Evolutionary conservation across 2,329 filamentous ascomycete species (phyloP).

Genomic region (Aaosphaeria arxii): DNA sequence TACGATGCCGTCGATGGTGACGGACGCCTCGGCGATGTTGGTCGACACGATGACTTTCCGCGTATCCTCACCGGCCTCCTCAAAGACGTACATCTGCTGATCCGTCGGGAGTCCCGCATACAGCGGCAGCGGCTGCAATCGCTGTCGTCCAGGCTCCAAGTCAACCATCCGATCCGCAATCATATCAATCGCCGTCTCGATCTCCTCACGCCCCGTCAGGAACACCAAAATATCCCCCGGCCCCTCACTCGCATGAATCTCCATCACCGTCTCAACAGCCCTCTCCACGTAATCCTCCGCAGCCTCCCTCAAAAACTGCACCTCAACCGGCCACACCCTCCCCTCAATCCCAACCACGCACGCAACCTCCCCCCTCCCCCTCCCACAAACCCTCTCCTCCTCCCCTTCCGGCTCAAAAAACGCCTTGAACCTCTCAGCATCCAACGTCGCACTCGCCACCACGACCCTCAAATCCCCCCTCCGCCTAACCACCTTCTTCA

Average conservation of each 20-base stretch:
- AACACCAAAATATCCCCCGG: conserved; percentile 90
- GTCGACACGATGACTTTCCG: conserved; percentile 91
- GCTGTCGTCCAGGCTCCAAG: conserved; percentile 57
- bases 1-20: conserved; percentile 88
- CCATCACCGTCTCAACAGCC: conserved; percentile 77
- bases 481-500: conserved; percentile 85
- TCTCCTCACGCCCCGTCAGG: conserved; percentile 88
- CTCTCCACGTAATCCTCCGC: conserved; percentile 84
- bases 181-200: conserved; percentile 76
- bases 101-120: conserved; percentile 88
- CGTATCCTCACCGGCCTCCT: conserved; percentile 74
- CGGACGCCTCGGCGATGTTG: conserved; percentile 93
- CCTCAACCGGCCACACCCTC: conserved; percentile 83
- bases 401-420: conserved; percentile 64
- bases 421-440: conserved; percentile 78
- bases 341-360: conserved; percentile 83
- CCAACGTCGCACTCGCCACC: conserved; percentile 88
- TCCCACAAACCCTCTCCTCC: conserved; percentile 34
- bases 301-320: conserved; percentile 74
- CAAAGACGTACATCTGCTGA: conserved; percentile 93
- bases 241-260: conserved; percentile 78
- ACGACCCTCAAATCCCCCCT: conserved; percentile 82
- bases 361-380: conserved; percentile 45
- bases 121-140: conserved; percentile 71
- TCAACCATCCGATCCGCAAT: conserved; percentile 69